Conservation (phyloP, 1,284 basidiomycete species). For the Boletus sp. region DNA sequence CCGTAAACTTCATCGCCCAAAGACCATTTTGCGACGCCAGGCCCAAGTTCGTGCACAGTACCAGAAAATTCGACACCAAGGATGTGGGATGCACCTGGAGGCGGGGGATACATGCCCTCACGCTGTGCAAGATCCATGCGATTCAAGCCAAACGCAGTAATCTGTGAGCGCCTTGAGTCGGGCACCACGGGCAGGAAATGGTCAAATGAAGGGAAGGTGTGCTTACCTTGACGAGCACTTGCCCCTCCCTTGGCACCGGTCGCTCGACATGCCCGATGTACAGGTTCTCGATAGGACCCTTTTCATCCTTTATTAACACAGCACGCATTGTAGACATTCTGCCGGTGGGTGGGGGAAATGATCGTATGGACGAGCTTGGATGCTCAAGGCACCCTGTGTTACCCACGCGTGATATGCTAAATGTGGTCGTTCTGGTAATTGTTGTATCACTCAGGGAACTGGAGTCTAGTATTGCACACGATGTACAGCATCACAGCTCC, state of each 20-base stretch:
- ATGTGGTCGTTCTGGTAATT: too few relatives aligned
- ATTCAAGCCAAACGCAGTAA: slow-evolving; percentile 83
- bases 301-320: slow-evolving; percentile 75
- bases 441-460: too few relatives aligned
- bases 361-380: neutral
- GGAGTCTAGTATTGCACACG: neutral
- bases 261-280: slow-evolving; percentile 73
- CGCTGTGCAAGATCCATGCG: slow-evolving; percentile 83
- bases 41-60: slow-evolving; percentile 56
- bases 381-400: neutral
- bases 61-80: slow-evolving; percentile 94
- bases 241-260: slow-evolving; percentile 50
- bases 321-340: slow-evolving; percentile 64
- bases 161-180: slow-evolving; percentile 35
- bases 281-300: slow-evolving; percentile 75
- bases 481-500: slow-evolving; percentile 2
- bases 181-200: neutral
- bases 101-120: slow-evolving; percentile 75
- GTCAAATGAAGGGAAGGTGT: neutral
- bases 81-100: slow-evolving; percentile 72
- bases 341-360: neutral
- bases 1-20: slow-evolving; percentile 86
- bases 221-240: slow-evolving; percentile 76
- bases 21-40: slow-evolving; percentile 56
- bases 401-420: neutral